Evolutionary conservation across 2,329 filamentous ascomycete species (phyloP), one percentile per base, ranked within the genome.

Genomic region (Teratosphaeria epicoccoides): DNA sequence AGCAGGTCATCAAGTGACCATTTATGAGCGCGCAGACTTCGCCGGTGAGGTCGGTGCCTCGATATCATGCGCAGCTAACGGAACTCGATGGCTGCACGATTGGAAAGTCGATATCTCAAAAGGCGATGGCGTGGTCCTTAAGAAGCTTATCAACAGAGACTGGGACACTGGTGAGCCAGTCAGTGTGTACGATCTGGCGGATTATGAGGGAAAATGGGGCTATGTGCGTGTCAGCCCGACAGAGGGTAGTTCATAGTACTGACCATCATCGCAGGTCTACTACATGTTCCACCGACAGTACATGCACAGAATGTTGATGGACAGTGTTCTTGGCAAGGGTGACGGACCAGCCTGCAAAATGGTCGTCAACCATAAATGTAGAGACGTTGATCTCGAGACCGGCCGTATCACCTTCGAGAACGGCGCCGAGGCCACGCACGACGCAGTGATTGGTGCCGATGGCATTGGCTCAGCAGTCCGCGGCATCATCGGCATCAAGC

Each of bases 211-310:
- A 68, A 72, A 71, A 50, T 86, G 82, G 81, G 82, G 81, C 11
- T 77, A 79, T 64, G 76, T 78, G 26, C 54, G 58, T 57, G 11
- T 0, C 6, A n/a, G 33, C 33, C n/a, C n/a, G 14, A 17, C n/a
- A 2, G 0, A 20, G 5, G n/a, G 4, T n/a, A 7, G 26, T 17
- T 7, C 14, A 9, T 40, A 7, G n/a, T 40, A 40, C 33, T 40
- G 6, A 40, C 20, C 33, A 9, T n/a, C 6, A 17, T 6, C n/a
- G 33, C 24, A 49, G 47, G 47, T 49, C 22, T 83, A 84, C 64
- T 81, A 84, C 65, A 84, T 84, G 80, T 85, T 85, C 58, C 82
- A 85, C 61, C 73, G 82, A 0, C 79, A 83, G 60, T 76, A 84
- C 55, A 85, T 85, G 82, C 83, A 85, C 58, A 63, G 70, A 6